A percentile compares a stretch with the other conserved stretches of the same genome.
Evolutionary conservation across 768 basidiomycete genomes (phyloP).

Genomic region (Rhodosporidiobolus sp.): DNA sequence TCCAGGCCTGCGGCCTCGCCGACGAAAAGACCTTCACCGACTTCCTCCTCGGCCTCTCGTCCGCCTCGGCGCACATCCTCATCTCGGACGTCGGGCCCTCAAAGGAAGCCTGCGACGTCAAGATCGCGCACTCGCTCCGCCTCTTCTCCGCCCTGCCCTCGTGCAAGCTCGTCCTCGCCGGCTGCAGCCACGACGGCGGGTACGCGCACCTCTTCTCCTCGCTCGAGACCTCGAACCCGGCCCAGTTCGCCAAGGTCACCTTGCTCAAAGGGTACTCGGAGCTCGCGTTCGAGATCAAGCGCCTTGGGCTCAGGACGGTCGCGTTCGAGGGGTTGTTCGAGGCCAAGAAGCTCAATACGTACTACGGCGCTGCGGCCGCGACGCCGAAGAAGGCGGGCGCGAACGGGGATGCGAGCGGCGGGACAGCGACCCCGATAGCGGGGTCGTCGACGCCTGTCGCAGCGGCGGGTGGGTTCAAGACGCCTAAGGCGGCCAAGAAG

Average conservation of each 20-base stretch:
- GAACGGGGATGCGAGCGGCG: neutral
- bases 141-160: conserved; percentile 24
- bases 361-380: neutral
- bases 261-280: conserved; percentile 26
- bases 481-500: conserved; percentile 6
- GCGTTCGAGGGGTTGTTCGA: conserved; percentile 30
- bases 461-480: neutral
- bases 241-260: conserved; percentile 15
- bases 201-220: conserved; percentile 26
- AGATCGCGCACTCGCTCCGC: conserved; percentile 15
- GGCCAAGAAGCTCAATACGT: conserved; percentile 18
- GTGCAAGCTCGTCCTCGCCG: conserved; percentile 37
- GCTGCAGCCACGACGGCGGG: conserved; percentile 33
- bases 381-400: neutral
- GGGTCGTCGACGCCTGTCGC: neutral
- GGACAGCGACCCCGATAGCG: neutral
- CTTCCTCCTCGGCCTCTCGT: conserved; percentile 30
- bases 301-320: conserved; percentile 17
- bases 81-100: conserved; percentile 33
- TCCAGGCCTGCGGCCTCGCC: conserved; percentile 23
- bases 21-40: conserved; percentile 12
- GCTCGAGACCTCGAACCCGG: conserved; percentile 21
- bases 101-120: conserved; percentile 36
- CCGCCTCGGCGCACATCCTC: conserved; percentile 27
- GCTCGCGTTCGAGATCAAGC: conserved; percentile 33